Evolutionary conservation across 108 stramenopile genomes (phyloP), one percentile per base, ranked within the genome.

Genomic region (Cylindrotheca fusiformis): DNA sequence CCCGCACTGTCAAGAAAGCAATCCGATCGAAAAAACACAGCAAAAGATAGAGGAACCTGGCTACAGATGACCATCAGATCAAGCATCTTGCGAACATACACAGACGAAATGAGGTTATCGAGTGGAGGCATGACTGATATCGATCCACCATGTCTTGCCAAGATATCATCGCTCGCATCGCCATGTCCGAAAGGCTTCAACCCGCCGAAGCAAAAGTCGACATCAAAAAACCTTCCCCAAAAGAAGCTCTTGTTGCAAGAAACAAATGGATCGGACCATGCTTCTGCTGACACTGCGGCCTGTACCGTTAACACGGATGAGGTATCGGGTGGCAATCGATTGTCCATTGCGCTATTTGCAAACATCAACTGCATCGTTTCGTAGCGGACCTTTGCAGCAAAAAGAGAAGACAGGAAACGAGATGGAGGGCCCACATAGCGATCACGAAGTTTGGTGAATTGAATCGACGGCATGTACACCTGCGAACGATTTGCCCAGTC

Each of bases 141-240:
- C 31, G 85, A 81, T 25, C 83, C 83, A 36, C 85, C 86, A 32
- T 67, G 55, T 10, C 56, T 46, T 28, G 51, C 23, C 32, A 82
- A 48, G 1, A 73, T 31, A 8, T 67, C 66, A 45, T 91, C 85
- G 5, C 63, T 76, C 18, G 64, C 65, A 18, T 76, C 77, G 30
- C 76, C 70, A 50, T 72, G 81, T 0, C 81, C 80, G 61, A 91
- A 94, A 20, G 87, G 82, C 23, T 65, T 50, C 6, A 84, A 27
- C 28, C 87, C 87, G 31, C 88, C 88, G 58, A 94, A 94, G 14
- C 68, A 51, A 41, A 55, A 45, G 62, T 94, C 89, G n/a, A 88
- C 79, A 56, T 87, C 86, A 6, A 69, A 60, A 57, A 91, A 91
- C 58, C 75, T 78, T 12, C 87, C 83, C 55, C 82, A 90, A 57